Evolutionary conservation across 2,329 filamentous ascomycete genomes (phyloP).

Genomic region (Alternaria incomplexa): DNA sequence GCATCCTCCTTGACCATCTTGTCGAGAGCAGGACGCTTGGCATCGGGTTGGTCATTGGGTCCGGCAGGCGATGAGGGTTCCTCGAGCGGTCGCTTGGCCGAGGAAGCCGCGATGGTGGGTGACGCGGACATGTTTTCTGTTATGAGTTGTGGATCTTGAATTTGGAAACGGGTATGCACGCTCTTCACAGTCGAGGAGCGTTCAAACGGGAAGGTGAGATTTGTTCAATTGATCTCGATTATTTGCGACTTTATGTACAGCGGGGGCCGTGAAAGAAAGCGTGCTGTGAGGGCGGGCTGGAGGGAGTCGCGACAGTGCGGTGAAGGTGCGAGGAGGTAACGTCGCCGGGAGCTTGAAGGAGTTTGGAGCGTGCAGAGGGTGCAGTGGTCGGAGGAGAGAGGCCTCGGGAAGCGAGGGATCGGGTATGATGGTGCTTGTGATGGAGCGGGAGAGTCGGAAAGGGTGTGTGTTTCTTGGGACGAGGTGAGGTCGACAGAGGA

Average conservation of each 20-base stretch:
- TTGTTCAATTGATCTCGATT: conserved; percentile 51
- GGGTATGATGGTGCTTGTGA: conserved; percentile 39
- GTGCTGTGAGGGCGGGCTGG: conserved; percentile 71
- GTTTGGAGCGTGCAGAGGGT: conserved; percentile 43
- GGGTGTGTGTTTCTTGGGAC: conserved; percentile 30
- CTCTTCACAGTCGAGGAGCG: conserved; percentile 42
- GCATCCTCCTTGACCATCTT: conserved; percentile 77
- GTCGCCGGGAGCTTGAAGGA: conserved; percentile 42
- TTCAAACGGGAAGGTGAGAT: conserved; percentile 37
- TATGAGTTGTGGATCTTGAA: conserved; percentile 30
- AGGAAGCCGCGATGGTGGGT: conserved; percentile 60
- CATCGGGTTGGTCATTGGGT: conserved; percentile 90
- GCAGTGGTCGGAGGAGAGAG: conserved; percentile 36
- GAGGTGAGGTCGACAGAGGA: conserved; percentile 39
- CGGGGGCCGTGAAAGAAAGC: conserved; percentile 88
- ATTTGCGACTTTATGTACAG: conserved; percentile 63
- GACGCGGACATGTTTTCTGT: conserved; percentile 53
- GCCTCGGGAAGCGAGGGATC: conserved; percentile 31
- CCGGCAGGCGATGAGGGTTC: conserved; percentile 94
- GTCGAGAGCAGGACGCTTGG: conserved; percentile 94
- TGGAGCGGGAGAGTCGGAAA: conserved; percentile 38
- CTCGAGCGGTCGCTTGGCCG: conserved; percentile 93
- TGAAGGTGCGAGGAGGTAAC: conserved; percentile 41
- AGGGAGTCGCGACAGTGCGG: conserved; percentile 38
- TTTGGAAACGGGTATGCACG: conserved; percentile 18